Evolutionary conservation across 164 flowering plant species (phyloP), one percentile per base, ranked within the genome.

Genomic region (Vitis cinerea): DNA sequence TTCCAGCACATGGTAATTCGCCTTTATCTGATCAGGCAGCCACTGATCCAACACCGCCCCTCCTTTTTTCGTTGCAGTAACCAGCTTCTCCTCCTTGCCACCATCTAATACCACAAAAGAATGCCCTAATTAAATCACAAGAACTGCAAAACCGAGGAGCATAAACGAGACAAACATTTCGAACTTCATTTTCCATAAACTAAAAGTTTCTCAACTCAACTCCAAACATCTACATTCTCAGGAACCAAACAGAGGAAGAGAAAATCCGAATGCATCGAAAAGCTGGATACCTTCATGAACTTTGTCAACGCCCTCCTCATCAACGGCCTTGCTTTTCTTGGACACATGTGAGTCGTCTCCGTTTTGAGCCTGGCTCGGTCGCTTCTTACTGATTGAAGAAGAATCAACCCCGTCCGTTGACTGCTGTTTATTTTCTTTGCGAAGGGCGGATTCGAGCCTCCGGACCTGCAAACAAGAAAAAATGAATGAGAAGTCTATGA

Each of bases 1-100:
- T 63, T 88, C 84, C 61, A 94, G 66, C 47, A 94, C 94, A 82
- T 92, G 97, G 79, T 88, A 90, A 0, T 78, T 74, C 37, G 83
- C 64, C 82, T 92, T 94, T 37, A 92, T 82, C 12, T 88, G 70
- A 67, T 94, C 99, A 0, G 99, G 88, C 50, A 94, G 82, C 83
- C 88, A 87, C 52, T 84, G 91, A 72, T 94, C 99, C 83, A 92
- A 75, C 9, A 92, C 91, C 0, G 94, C 95, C 19, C 84, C 82
- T 50, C 97, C 97, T 74, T 94, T 94, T 82, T 75, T 82, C 57
- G 83, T 80, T 0, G 82, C 85, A 9, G 71, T 79, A 1, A 82
- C 71, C 61, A 82, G 57, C 73, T 78, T 80, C 71, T 75, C 83
- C 61, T 80, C 61, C 72, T 75, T 72, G 51, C 13, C 31, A 47